A percentile compares a stretch with the other conserved stretches of the same genome.
These are phyloP conservation scores for Phoenix roebelenii DNA, from an alignment of 176 grass and related monocot species.

Conservation along the genomic window DNA sequence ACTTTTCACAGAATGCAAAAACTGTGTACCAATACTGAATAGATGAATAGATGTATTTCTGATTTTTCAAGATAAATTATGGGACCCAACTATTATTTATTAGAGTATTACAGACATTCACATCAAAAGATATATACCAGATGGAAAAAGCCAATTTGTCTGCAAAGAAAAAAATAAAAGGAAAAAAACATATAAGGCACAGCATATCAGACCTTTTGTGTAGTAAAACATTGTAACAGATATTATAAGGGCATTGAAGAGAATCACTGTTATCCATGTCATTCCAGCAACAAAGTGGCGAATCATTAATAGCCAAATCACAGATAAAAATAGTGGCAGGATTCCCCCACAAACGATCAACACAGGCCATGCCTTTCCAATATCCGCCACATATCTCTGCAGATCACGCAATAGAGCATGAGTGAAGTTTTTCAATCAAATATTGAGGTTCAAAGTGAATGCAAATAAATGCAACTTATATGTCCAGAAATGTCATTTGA, in stretches of 20 bases:
- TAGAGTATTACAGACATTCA: no score
- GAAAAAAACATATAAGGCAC: conserved; percentile 2
- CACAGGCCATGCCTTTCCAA: conserved; percentile 97
- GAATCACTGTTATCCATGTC: conserved; percentile 91
- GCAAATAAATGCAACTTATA: not conserved
- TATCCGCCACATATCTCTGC: conserved; percentile 95
- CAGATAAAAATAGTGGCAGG: conserved; percentile 80
- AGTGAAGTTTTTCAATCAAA: conserved; percentile 3
- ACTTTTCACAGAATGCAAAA: no score
- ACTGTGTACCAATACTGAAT: no score
- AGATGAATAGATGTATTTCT: no score
- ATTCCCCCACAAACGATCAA: conserved; percentile 95
- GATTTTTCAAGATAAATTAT: no score
- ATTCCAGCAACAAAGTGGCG: conserved; percentile 89
- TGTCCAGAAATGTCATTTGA: not conserved
- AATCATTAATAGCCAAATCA: conserved; percentile 90
- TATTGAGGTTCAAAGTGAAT: not conserved
- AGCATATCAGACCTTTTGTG: conserved; percentile 55
- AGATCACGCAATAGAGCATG: conserved; percentile 21
- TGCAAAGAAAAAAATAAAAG: conserved; percentile 18
- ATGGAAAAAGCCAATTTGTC: not conserved
- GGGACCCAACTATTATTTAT: no score
- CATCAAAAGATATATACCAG: no score
- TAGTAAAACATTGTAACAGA: conserved; percentile 97
- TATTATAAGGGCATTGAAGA: conserved; percentile 89